These are phyloP conservation scores for Paramecium biaurelia DNA, from an alignment of 73 alveolate species.

Conservation along the genomic window DNA sequence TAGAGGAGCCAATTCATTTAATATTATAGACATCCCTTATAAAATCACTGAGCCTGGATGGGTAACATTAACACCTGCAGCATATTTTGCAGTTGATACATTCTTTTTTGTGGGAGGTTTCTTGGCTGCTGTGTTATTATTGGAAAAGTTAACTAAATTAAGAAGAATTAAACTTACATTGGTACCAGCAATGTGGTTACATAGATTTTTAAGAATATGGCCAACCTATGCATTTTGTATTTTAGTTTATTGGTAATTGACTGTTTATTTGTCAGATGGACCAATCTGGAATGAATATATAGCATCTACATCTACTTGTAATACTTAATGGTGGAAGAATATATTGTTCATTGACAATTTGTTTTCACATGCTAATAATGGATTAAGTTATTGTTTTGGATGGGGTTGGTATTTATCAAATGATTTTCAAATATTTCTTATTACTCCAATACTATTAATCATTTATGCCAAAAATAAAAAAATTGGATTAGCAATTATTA, in stretches of 20 bases:
- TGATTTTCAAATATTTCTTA: conserved; percentile 66
- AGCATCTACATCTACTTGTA: conserved; percentile 15
- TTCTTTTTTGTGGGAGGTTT: conserved; percentile 73
- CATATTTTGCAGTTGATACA: conserved; percentile 69
- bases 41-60: not conserved
- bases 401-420: conserved; percentile 72
- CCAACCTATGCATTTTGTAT: conserved; percentile 59
- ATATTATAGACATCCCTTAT: not conserved
- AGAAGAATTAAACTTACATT: not conserved
- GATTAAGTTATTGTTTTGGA: conserved; percentile 57
- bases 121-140: conserved; percentile 59
- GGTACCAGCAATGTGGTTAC: conserved; percentile 62
- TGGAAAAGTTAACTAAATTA: conserved; percentile 42
- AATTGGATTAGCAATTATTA: conserved; percentile 33
- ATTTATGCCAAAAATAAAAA: conserved; percentile 32
- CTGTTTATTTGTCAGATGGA: conserved; percentile 62
- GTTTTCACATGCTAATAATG: conserved; percentile 35
- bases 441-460: conserved; percentile 54
- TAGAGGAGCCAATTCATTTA: not conserved
- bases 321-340: conserved; percentile 68
- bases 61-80: conserved; percentile 42
- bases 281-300: conserved; percentile 65
- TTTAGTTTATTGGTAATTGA: conserved; percentile 37
- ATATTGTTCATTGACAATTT: conserved; percentile 66
- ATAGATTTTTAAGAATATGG: conserved; percentile 67